phyloP scores from a whole-genome alignment of 2,329 filamentous ascomycete genomes.

The Ceratocystis cubensis region DNA sequence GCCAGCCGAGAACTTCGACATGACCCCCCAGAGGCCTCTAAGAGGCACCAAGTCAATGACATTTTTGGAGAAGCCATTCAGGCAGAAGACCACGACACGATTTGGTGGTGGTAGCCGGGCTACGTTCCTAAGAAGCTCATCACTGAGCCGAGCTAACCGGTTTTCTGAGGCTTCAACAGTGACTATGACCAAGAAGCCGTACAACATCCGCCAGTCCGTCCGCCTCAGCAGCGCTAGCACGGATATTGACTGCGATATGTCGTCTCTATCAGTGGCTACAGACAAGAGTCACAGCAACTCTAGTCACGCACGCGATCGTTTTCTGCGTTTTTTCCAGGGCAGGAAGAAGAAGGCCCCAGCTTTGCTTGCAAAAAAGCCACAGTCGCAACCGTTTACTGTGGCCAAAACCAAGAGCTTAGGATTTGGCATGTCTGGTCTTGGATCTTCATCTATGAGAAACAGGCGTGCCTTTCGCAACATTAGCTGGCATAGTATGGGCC shows the following conservation, averaged over 20 bases:
- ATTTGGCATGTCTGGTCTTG: not conserved
- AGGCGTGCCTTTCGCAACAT: constrained; percentile 4
- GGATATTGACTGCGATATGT: constrained; percentile 8
- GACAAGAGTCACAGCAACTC: constrained; percentile 12
- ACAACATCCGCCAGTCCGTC: constrained; percentile 16
- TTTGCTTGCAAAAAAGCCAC: constrained; percentile 17
- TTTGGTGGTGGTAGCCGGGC: constrained; percentile 10
- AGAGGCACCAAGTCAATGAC: constrained; percentile 20
- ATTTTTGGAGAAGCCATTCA: constrained; percentile 18
- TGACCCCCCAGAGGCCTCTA: constrained; percentile 5
- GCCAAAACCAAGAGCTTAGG: not conserved
- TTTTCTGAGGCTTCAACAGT: constrained; percentile 16
- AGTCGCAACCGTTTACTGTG: not conserved
- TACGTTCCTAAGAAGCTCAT: constrained; percentile 14
- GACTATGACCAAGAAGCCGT: constrained; percentile 4
- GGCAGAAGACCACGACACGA: constrained; percentile 6
- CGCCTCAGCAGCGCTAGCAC: constrained; percentile 17
- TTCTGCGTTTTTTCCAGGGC: constrained; percentile 14
- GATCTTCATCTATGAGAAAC: not conserved
- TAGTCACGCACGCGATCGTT: not conserved
- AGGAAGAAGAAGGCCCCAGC: constrained; percentile 16
- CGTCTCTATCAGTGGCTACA: not conserved
- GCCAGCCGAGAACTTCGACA: not conserved
- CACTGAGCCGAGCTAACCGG: constrained; percentile 4
- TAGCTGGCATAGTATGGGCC: not conserved